Conservation (phyloP, 768 basidiomycete genomes). For the Termitomyces sp. region DNA sequence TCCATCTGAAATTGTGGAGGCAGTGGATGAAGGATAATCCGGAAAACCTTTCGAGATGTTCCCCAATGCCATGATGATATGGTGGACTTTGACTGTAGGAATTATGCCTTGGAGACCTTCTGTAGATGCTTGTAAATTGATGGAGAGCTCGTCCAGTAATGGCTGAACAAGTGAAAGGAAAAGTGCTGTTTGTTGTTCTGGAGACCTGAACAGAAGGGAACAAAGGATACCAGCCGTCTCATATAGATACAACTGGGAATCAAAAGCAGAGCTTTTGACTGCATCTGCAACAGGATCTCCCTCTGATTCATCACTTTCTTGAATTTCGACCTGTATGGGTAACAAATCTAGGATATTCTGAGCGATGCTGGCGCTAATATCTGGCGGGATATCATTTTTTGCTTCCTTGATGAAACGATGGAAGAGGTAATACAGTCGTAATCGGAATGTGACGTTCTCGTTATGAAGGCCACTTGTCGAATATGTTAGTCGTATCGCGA, state of each 20-base stretch:
- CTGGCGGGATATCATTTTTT: slow-evolving; percentile 67
- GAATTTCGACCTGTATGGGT: slow-evolving; percentile 66
- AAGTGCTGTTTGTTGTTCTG: slow-evolving; percentile 62
- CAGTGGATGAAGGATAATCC: slow-evolving; percentile 66
- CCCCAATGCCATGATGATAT: slow-evolving; percentile 90
- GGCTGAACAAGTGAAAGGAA: slow-evolving; percentile 79
- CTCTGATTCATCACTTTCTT: slow-evolving; percentile 71
- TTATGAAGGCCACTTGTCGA: slow-evolving; percentile 78
- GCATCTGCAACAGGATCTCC: slow-evolving; percentile 75
- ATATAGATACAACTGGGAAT: slow-evolving; percentile 91
- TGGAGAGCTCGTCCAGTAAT: slow-evolving; percentile 65
- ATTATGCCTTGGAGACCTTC: slow-evolving; percentile 62
- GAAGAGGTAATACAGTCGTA: slow-evolving; percentile 89
- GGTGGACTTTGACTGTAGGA: slow-evolving; percentile 85
- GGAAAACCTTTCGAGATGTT: slow-evolving; percentile 97
- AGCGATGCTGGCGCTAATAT: slow-evolving; percentile 67
- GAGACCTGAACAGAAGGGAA: slow-evolving; percentile 61
- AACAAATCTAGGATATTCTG: slow-evolving; percentile 75
- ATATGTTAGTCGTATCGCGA: not conserved
- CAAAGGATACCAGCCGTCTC: slow-evolving; percentile 86
- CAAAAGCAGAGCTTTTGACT: slow-evolving; percentile 70
- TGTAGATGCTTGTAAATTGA: slow-evolving; percentile 47
- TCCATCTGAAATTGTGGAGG: slow-evolving; percentile 49
- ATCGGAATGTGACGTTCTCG: slow-evolving; percentile 57
- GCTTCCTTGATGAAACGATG: slow-evolving; percentile 86